A percentile compares a stretch with the other conserved stretches of the same genome.
These are phyloP conservation scores for Isatis tinctoria DNA, from an alignment of 345 rosid genomes.

Conservation along the genomic window DNA sequence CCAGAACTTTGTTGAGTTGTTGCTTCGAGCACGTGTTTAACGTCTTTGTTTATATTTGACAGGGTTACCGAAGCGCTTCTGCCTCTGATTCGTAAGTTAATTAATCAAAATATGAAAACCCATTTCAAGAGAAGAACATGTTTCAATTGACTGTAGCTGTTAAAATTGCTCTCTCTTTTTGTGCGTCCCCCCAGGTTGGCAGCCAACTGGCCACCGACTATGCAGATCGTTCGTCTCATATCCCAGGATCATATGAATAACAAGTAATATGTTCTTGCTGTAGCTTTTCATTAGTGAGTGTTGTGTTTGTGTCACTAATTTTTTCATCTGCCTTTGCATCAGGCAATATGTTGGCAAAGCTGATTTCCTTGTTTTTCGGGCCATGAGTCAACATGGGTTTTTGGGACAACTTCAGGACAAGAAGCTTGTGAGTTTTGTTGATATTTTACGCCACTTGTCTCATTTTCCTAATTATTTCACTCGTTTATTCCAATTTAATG, in stretches of 20 bases:
- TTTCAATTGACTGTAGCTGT: background rate
- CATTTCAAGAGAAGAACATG: background rate
- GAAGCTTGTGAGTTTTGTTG: conserved; percentile 76
- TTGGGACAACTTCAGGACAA: conserved; percentile 95
- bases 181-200: conserved; percentile 67
- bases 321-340: conserved; percentile 20
- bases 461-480: background rate
- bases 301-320: conserved; percentile 17
- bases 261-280: conserved; percentile 48
- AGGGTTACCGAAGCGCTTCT: conserved; percentile 90
- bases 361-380: conserved; percentile 91
- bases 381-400: conserved; percentile 95
- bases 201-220: conserved; percentile 86
- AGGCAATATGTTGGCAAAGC: conserved; percentile 98
- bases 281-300: conserved; percentile 12
- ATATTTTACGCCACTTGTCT: background rate
- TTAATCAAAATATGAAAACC: background rate
- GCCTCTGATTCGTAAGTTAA: conserved; percentile 87
- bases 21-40: conserved; percentile 6
- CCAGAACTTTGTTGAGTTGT: background rate
- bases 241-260: conserved; percentile 99
- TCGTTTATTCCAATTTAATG: background rate
- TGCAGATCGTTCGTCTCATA: conserved; percentile 97
- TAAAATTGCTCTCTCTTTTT: conserved; percentile 4
- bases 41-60: conserved; percentile 34